These are phyloP conservation scores for Seminavis robusta DNA, from an alignment of 108 stramenopile species.

Conservation along the genomic window DNA sequence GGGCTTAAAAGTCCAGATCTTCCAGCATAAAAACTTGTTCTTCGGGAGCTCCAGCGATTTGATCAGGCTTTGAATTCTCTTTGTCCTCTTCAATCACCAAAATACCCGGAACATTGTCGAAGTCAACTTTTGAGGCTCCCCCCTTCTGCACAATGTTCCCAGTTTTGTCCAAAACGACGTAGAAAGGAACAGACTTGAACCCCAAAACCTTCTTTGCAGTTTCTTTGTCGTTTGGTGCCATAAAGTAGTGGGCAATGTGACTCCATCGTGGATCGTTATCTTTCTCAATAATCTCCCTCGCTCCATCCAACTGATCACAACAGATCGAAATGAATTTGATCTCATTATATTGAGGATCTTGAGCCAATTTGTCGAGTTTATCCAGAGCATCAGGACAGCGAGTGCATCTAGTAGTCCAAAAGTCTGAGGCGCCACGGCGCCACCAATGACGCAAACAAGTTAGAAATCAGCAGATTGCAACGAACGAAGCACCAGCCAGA, in stretches of 20 bases:
- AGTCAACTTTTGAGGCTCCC: too few relatives aligned
- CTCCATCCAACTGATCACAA: conserved; percentile 80
- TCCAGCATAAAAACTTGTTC: too few relatives aligned
- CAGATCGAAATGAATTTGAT: conserved; percentile 79
- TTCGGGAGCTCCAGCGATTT: too few relatives aligned
- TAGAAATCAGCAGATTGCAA: too few relatives aligned
- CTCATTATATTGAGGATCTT: conserved; percentile 54
- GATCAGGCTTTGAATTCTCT: too few relatives aligned
- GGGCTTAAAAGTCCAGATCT: too few relatives aligned
- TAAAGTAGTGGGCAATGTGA: conserved; percentile 72
- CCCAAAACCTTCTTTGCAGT: conserved; percentile 68
- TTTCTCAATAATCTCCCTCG: conserved; percentile 78
- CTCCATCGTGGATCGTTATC: conserved; percentile 70
- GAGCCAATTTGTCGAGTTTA: conserved; percentile 51
- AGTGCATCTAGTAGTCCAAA: conserved; percentile 89
- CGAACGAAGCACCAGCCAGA: too few relatives aligned
- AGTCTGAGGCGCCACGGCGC: conserved; percentile 55
- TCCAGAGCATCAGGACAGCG: conserved; percentile 81
- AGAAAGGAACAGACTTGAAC: conserved; percentile 80
- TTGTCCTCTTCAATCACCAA: too few relatives aligned
- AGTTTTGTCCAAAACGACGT: conserved; percentile 71
- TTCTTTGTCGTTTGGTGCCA: conserved; percentile 74
- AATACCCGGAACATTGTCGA: too few relatives aligned
- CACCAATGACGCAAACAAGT: too few relatives aligned
- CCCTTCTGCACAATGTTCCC: conserved; percentile 77